Evolutionary conservation across 495 filamentous ascomycete genomes (phyloP), one percentile per base, ranked within the genome.

Genomic region (Cenococcum geophilum): DNA sequence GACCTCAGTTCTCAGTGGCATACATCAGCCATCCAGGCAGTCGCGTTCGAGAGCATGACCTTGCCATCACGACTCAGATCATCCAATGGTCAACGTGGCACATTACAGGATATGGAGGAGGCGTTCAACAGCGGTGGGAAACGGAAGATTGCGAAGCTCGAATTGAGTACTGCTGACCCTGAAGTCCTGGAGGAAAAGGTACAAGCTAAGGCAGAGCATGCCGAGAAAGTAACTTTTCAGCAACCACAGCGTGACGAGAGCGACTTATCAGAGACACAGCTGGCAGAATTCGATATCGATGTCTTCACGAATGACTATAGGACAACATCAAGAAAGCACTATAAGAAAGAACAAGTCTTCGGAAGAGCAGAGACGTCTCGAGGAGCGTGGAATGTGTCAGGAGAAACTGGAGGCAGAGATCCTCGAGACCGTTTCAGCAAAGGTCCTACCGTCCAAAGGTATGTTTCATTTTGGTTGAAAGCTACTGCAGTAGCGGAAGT

Each of bases 1-100:
- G 82, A 96, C 68, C 65, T 68, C 34, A 73, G 74, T 10, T 95
- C 88, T 6, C 74, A 78, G 64, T 98, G 95, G 95, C 85, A 96
- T 63, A 84, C 78, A 18, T 87, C 88, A 14, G 92, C 86, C 8
- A 73, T 97, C 23, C 76, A 96, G 62, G 83, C 85, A 8, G 80
- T 85, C 5, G 88, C 89, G 8, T 66, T 97, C 27, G 93, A 99
- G 72, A 91, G 82, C 27, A 80, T 86, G 34, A 89, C 86, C 3
- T 75, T 99, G 27, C 89, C 89, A 12, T 84, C 89, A 10, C 79
- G 92, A 32, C 72, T 96, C 57, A 84, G 80, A 47, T 75, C 79
- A 4, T 75, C 74, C 32, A 69, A 77, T n/a, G 70, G 72, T 8
- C 74, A 71, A 37, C 76, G 77, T 5, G 77, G 77, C 23, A 78